Evolutionary conservation across 495 filamentous ascomycete genomes (phyloP).

Genomic region (Coniosporium apollinis): DNA sequence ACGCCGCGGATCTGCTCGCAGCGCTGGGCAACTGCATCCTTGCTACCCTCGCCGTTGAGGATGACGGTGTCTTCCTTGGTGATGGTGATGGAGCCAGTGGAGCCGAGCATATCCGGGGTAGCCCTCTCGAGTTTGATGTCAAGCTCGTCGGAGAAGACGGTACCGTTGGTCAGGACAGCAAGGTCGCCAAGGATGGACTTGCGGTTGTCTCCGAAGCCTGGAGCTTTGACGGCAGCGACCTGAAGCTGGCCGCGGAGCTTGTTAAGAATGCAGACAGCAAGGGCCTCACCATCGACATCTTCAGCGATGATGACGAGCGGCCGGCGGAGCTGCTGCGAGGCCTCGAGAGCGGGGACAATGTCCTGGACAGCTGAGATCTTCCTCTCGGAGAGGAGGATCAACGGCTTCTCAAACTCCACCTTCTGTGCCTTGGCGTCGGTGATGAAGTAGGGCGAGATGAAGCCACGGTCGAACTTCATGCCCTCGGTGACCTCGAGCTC

Average conservation of each 20-base stretch:
- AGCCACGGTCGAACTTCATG: constrained; percentile 98
- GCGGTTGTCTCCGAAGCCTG: constrained; percentile 98
- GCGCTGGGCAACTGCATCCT: constrained; percentile 83
- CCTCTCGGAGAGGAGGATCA: constrained; percentile 97
- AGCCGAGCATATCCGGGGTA: constrained; percentile 87
- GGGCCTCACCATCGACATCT: constrained; percentile 96
- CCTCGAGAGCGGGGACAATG: constrained; percentile 93
- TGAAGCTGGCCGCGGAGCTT: constrained; percentile 99
- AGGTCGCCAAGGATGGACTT: constrained; percentile 98
- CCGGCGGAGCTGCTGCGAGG: constrained; percentile 84
- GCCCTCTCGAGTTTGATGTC: constrained; percentile 98
- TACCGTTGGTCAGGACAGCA: constrained; percentile 87
- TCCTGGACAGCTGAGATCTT: constrained; percentile 98
- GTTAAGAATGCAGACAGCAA: constrained; percentile 97
- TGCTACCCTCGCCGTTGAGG: constrained; percentile 91
- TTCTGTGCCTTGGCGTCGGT: constrained; percentile 96
- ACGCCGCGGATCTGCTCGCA: constrained; percentile 98
- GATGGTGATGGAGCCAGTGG: constrained; percentile 95
- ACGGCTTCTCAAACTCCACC: constrained; percentile 98
- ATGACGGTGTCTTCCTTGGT: constrained; percentile 99
- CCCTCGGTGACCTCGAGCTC: constrained; percentile 98
- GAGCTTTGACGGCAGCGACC: constrained; percentile 96
- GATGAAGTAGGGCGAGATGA: constrained; percentile 98
- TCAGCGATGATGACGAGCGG: constrained; percentile 97
- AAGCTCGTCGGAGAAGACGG: constrained; percentile 94